These are phyloP conservation scores for Candida maesae DNA, from an alignment of 805 yeast genomes.

Conservation along the genomic window DNA sequence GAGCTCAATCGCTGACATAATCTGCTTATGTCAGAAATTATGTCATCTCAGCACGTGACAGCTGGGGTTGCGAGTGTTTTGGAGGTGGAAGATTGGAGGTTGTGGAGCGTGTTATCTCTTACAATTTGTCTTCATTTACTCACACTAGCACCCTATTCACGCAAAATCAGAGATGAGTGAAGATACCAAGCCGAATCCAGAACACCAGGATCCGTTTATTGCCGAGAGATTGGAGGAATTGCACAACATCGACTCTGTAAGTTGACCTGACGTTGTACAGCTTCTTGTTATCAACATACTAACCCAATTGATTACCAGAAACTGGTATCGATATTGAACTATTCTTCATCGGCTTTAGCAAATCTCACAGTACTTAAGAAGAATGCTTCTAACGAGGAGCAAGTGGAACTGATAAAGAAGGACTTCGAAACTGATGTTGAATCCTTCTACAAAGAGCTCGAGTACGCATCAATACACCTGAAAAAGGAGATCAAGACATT, in stretches of 20 bases:
- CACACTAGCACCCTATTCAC: too few species aligned
- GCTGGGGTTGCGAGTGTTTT: background rate
- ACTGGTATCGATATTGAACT: slow-evolving; percentile 48
- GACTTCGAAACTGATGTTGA: slow-evolving; percentile 42
- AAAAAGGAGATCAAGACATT: slow-evolving; percentile 64
- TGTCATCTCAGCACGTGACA: background rate
- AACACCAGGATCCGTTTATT: slow-evolving; percentile 34
- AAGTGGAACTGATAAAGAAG: slow-evolving; percentile 29
- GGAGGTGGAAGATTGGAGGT: background rate
- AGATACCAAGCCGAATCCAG: background rate
- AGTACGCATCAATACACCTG: slow-evolving; percentile 53
- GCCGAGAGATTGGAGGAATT: slow-evolving; percentile 50
- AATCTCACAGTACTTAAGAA: slow-evolving; percentile 35
- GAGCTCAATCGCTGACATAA: too few species aligned
- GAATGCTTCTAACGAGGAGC: slow-evolving; percentile 19
- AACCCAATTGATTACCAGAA: slow-evolving; percentile 23
- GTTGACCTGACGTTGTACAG: too few species aligned
- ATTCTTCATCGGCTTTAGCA: slow-evolving; percentile 44
- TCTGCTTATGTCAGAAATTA: background rate
- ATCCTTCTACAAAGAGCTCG: slow-evolving; percentile 49
- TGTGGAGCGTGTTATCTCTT: too few species aligned
- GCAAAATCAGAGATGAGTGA: background rate
- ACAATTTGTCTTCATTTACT: too few species aligned
- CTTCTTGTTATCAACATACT: background rate
- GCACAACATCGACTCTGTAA: slow-evolving; percentile 43